phyloP scores from a whole-genome alignment of 2,329 filamentous ascomycete species.

The Passalora sequoiae region DNA sequence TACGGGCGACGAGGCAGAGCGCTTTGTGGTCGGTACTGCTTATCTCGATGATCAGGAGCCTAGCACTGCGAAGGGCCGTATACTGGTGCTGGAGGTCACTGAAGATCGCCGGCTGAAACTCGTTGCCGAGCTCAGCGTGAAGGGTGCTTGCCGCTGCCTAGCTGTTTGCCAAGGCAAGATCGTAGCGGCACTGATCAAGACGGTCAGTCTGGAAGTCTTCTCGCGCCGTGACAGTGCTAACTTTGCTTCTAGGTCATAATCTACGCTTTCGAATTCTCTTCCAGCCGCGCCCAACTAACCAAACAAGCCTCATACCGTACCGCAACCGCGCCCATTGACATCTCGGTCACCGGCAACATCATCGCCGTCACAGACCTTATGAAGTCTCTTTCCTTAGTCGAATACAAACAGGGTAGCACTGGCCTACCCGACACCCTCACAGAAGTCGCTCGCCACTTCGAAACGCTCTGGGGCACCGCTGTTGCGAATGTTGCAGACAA shows the following conservation, averaged over 20 bases:
- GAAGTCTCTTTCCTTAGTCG: slow-evolving; percentile 79
- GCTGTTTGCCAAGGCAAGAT: slow-evolving; percentile 70
- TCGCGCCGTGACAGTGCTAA: no score
- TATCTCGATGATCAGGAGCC: slow-evolving; percentile 59
- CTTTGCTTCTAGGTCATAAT: slow-evolving; percentile 49
- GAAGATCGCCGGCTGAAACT: slow-evolving; percentile 67
- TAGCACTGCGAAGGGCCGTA: slow-evolving; percentile 62
- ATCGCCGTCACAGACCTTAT: slow-evolving; percentile 89
- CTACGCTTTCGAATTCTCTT: slow-evolving; percentile 52
- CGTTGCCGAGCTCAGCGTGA: slow-evolving; percentile 64
- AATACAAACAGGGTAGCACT: slow-evolving; percentile 58
- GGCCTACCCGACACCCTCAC: slow-evolving; percentile 56
- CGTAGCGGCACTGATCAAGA: slow-evolving; percentile 84
- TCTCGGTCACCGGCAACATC: slow-evolving; percentile 66
- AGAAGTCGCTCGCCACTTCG: slow-evolving; percentile 74
- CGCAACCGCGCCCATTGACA: slow-evolving; percentile 75
- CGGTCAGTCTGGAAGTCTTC: no score
- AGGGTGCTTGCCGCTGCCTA: slow-evolving; percentile 75
- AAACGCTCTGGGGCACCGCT: slow-evolving; percentile 76
- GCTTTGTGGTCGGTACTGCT: slow-evolving; percentile 88
- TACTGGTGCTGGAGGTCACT: slow-evolving; percentile 79
- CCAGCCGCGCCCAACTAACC: slow-evolving; percentile 52
- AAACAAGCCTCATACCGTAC: slow-evolving; percentile 74
- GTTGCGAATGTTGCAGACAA: slow-evolving; percentile 67
- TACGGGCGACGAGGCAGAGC: slow-evolving; percentile 56